Percentiles rank a stretch among this genome's conserved stretches.
These are phyloP conservation scores for Sesbania bispinosa DNA, from an alignment of 306 rosid species.

Conservation along the genomic window DNA sequence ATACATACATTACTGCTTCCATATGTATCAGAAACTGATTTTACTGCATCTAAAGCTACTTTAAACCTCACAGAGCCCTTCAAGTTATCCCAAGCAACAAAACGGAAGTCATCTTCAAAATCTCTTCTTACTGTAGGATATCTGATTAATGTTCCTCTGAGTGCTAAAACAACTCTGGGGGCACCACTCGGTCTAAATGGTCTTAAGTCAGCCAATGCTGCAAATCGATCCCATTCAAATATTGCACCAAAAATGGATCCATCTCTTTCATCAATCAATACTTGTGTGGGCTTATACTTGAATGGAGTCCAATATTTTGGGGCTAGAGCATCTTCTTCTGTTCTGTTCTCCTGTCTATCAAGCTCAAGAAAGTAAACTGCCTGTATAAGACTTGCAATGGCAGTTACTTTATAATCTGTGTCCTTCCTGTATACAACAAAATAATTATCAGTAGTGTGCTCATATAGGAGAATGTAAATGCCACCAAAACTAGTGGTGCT, in stretches of 20 bases:
- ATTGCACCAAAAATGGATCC: constrained; percentile 88
- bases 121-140: constrained; percentile 66
- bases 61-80: constrained; percentile 75
- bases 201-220: constrained; percentile 55
- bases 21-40: constrained; percentile 45
- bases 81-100: constrained; percentile 81
- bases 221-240: constrained; percentile 79
- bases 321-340: constrained; percentile 57
- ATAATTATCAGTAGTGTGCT: neutral
- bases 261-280: constrained; percentile 75
- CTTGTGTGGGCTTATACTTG: constrained; percentile 61
- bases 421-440: constrained; percentile 55
- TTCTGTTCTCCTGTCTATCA: constrained; percentile 77
- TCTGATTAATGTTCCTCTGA: constrained; percentile 83
- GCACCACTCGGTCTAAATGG: constrained; percentile 74
- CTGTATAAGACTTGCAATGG: constrained; percentile 74
- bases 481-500: neutral
- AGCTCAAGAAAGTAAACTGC: constrained; percentile 79
- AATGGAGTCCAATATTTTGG: constrained; percentile 83
- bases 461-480: neutral
- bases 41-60: constrained; percentile 51
- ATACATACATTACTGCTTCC: constrained; percentile 71
- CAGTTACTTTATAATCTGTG: constrained; percentile 59
- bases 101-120: constrained; percentile 77
- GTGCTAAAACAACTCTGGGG: constrained; percentile 74